Conservation (phyloP, 2,329 filamentous ascomycete genomes). For the Rasamsonia emersonii region DNA sequence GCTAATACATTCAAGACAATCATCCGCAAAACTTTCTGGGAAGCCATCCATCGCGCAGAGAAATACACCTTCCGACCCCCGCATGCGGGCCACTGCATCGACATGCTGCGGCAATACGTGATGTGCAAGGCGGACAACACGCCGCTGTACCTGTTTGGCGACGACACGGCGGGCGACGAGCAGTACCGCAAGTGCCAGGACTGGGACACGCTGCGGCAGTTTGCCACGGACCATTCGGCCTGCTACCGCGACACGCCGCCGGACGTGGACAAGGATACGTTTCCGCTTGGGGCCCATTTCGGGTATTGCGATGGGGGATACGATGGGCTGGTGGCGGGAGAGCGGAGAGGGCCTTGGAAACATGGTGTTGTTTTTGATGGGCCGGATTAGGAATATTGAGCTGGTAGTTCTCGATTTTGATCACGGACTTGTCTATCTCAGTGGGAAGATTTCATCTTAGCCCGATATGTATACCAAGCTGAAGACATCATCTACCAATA, state of each 20-base stretch:
- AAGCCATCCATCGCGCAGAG: constrained; percentile 2
- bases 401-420: too few species aligned
- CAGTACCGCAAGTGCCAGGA: constrained; percentile 10
- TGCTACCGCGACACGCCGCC: constrained; percentile 16
- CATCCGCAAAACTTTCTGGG: constrained; percentile 11
- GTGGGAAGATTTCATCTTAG: too few species aligned
- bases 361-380: too few species aligned
- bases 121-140: constrained; percentile 12
- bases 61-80: constrained; percentile 3
- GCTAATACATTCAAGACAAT: constrained; percentile 9
- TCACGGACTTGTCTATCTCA: too few species aligned
- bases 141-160: constrained; percentile 8
- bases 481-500: too few species aligned
- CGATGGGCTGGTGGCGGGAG: constrained; percentile 10
- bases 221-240: constrained; percentile 15
- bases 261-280: too few species aligned
- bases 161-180: constrained; percentile 10
- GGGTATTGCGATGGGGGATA: constrained; percentile 15
- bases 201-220: constrained; percentile 12
- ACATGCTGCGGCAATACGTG: constrained; percentile 10
- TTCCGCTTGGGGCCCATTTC: constrained; percentile 10
- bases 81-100: constrained; percentile 12
- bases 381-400: too few species aligned
- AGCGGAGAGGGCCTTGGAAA: too few species aligned
- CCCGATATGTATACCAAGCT: too few species aligned